Evolutionary conservation across 768 basidiomycete species (phyloP).

Genomic region (Dioszegia aurantiaca): DNA sequence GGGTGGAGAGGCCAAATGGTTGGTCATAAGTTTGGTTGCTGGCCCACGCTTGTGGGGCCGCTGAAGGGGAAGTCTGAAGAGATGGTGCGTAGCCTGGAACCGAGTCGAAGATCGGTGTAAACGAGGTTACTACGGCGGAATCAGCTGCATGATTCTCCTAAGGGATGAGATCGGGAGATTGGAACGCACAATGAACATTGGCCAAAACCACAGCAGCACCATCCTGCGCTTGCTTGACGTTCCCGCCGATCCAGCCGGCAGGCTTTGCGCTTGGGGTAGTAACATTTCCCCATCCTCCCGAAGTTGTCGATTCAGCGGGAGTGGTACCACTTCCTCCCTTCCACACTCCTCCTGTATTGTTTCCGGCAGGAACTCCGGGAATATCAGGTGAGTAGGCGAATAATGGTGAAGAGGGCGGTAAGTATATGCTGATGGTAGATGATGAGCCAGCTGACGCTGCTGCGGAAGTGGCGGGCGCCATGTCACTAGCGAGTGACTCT

Average conservation of each 20-base stretch:
- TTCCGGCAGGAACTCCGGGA: background rate
- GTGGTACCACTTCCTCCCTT: background rate
- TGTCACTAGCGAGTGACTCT: too few species aligned
- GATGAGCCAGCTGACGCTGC: background rate
- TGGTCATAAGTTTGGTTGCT: constrained; percentile 5
- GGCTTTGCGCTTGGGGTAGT: background rate
- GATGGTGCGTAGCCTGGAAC: background rate
- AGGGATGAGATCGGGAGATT: background rate
- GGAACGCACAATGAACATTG: background rate
- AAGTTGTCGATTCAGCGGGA: too few species aligned
- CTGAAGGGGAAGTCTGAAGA: background rate
- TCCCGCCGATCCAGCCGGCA: background rate
- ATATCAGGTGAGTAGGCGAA: constrained; percentile 10
- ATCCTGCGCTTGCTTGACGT: background rate
- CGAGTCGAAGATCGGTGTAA: background rate
- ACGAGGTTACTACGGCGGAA: background rate
- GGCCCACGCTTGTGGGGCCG: background rate
- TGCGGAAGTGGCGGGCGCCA: background rate
- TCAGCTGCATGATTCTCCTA: background rate
- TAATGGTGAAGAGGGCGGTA: constrained; percentile 11
- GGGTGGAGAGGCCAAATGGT: constrained; percentile 5
- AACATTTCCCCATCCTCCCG: constrained; percentile 1
- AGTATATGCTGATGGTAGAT: background rate
- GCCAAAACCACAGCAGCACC: background rate
- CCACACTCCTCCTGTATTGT: background rate